phyloP scores from a whole-genome alignment of 1,284 basidiomycete species.

The Ceratobasidium sp. region DNA sequence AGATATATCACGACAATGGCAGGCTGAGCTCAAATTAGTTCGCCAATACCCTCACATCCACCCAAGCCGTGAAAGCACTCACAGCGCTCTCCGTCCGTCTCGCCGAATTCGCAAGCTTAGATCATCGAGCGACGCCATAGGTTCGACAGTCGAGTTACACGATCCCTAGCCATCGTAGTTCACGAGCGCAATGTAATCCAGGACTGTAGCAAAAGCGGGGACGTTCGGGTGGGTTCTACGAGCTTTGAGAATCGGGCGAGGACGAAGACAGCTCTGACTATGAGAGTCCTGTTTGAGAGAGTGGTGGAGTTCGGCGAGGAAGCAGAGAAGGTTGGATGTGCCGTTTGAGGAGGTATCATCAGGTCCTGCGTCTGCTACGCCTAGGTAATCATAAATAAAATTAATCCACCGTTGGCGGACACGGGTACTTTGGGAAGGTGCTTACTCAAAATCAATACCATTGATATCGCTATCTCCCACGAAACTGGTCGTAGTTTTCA shows the following conservation, averaged over 20 bases:
- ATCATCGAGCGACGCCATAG: conserved; percentile 64
- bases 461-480: conserved; percentile 62
- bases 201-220: conserved; percentile 60
- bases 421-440: no score
- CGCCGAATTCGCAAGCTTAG: conserved; percentile 59
- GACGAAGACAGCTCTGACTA: conserved; percentile 62
- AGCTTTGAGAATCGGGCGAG: conserved; percentile 59
- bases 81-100: conserved; percentile 28
- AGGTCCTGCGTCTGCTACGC: conserved; percentile 57
- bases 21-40: conserved; percentile 65
- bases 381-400: conserved; percentile 67
- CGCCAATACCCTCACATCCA: conserved; percentile 62
- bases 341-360: conserved; percentile 59
- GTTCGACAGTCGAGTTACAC: conserved; percentile 59
- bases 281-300: conserved; percentile 60
- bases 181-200: conserved; percentile 68
- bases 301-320: conserved; percentile 59
- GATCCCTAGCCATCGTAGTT: conserved; percentile 66
- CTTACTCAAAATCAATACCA: conserved; percentile 61
- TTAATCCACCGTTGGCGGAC: no score
- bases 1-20: conserved; percentile 55
- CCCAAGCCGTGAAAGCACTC: conserved; percentile 62
- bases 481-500: conserved; percentile 58
- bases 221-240: conserved; percentile 61
- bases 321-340: conserved; percentile 61